Percentiles rank a stretch among this genome's conserved stretches.
Conservation (phyloP, 495 filamentous ascomycete species). For the Hypoxylon crocopeplum region DNA sequence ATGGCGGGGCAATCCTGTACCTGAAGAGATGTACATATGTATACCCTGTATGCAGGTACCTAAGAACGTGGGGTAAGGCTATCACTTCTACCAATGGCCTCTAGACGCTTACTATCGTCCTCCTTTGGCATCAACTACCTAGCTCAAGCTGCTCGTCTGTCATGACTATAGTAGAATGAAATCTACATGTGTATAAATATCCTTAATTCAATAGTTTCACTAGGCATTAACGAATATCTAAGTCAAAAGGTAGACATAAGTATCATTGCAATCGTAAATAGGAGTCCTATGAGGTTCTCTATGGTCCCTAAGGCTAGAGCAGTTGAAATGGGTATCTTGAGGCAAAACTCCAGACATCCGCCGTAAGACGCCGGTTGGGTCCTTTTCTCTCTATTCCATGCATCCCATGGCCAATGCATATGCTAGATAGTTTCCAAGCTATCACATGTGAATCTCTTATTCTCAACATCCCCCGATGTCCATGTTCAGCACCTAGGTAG, state of each 20-base stretch:
- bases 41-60: no score
- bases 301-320: conserved; percentile 21
- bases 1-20: no score
- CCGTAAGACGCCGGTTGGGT: conserved; percentile 9
- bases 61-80: no score
- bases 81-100: no score
- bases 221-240: not conserved
- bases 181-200: not conserved
- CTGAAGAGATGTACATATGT: no score
- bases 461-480: no score
- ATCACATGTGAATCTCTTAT: conserved; percentile 1
- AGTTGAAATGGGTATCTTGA: conserved; percentile 36
- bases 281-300: conserved; percentile 18
- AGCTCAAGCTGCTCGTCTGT: no score
- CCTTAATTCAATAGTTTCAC: no score
- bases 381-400: conserved; percentile 21
- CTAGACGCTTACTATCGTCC: no score
- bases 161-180: no score
- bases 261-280: conserved; percentile 29
- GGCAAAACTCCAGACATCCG: conserved; percentile 27
- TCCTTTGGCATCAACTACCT: no score
- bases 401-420: conserved; percentile 10
- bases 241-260: not conserved
- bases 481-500: no score
- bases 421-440: conserved; percentile 9